Evolutionary conservation across 1,284 basidiomycete genomes (phyloP), one percentile per base, ranked within the genome.

Genomic region (Naganishia sp.): DNA sequence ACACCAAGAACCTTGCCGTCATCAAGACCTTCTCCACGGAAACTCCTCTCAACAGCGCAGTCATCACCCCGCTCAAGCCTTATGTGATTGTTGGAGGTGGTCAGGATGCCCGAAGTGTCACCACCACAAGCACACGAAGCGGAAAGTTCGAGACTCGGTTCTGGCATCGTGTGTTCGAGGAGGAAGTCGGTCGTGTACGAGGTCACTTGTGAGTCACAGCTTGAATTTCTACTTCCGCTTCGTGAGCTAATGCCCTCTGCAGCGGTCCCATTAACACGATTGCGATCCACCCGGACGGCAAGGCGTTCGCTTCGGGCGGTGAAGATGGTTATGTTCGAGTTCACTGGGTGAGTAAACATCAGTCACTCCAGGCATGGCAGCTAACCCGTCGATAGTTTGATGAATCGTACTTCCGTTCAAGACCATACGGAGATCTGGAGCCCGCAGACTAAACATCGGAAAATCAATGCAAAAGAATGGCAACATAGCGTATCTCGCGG

Each of bases 211-310:
- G 64, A 71, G 77, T 75, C 0, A 15, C 39, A 54, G 60, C 16
- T 36, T 44, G 18, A 42, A 46, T 13, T 13, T 28, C 28, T 28
- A 23, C 15, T 23, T 18, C 44, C 25, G 43, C 7, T n/a, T 9
- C 25, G n/a, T 55, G 9, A 33, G 45, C 25, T 56, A 23, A 43
- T 23, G 6, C 21, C 16, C n/a, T 61, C 18, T 44, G 43, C 78
- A 93, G 97, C 80, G 95, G 95, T 48, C 95, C 96, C 57, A 90
- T 98, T 82, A 99, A 99, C 83, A 98, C 96, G 85, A 89, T 99
- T 69, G 94, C 94, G 36, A 88, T 95, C 7, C 93, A 96, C 76
- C 95, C 96, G 13, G 84, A 86, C 59, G 94, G 94, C 52, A 90
- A 87, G 57, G 86, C 86, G 57, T 99, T 94, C 75, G 92, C 94